phyloP scores from a whole-genome alignment of 1,139 yeast genomes.

The Martiniozyma asiatica region DNA sequence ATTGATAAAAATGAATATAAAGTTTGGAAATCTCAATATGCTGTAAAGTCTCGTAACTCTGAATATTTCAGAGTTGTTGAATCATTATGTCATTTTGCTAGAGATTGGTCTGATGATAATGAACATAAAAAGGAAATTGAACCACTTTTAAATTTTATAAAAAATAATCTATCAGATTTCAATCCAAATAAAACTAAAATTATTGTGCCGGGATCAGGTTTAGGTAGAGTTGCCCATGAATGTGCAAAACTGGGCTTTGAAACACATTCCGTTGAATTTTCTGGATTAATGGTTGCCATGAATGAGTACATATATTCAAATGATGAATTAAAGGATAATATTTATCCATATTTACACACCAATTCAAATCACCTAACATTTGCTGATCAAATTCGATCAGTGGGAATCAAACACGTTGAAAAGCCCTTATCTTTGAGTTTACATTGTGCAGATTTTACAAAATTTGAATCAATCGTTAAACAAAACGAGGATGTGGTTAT shows the following conservation, averaged over 20 bases:
- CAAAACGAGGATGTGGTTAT: constrained; percentile 30
- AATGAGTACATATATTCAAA: constrained; percentile 40
- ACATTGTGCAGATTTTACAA: constrained; percentile 56
- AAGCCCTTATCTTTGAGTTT: constrained; percentile 38
- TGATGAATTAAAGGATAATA: constrained; percentile 11
- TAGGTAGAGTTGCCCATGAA: constrained; percentile 61
- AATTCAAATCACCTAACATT: constrained; percentile 54
- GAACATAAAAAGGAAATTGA: constrained; percentile 36
- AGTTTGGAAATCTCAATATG: constrained; percentile 14
- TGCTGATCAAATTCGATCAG: constrained; percentile 41
- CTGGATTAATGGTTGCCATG: constrained; percentile 57
- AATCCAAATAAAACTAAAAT: constrained; percentile 30
- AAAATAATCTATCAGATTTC: constrained; percentile 19
- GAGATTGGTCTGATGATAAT: constrained; percentile 57
- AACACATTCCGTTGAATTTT: constrained; percentile 55
- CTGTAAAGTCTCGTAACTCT: constrained; percentile 20
- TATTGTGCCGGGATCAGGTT: constrained; percentile 70
- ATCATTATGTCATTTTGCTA: constrained; percentile 54
- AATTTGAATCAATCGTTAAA: constrained; percentile 29
- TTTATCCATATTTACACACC: constrained; percentile 61
- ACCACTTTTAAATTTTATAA: constrained; percentile 37
- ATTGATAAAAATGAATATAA: constrained; percentile 31
- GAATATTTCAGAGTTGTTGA: constrained; percentile 53
- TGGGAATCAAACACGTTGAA: too few species aligned
- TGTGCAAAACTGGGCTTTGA: constrained; percentile 30